These are phyloP conservation scores for Fusarium lateritium DNA, from an alignment of 2,329 filamentous ascomycete species.

Conservation along the genomic window DNA sequence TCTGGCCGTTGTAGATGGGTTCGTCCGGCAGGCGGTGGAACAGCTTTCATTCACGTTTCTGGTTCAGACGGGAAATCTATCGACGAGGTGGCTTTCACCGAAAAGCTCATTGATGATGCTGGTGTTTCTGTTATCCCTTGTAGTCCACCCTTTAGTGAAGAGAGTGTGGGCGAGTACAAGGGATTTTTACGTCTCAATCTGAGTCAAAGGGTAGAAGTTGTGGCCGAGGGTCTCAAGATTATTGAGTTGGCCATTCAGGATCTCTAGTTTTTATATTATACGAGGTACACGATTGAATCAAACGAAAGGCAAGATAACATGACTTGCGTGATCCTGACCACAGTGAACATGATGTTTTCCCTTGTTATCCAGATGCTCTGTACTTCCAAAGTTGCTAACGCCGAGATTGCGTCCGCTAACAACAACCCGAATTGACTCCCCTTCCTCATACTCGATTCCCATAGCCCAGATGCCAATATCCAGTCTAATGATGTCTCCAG, in stretches of 20 bases:
- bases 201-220: background rate
- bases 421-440: constrained; percentile 6
- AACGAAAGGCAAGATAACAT: constrained; percentile 14
- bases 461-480: constrained; percentile 27
- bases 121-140: background rate
- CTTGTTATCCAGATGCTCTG: constrained; percentile 22
- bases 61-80: background rate
- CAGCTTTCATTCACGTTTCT: background rate
- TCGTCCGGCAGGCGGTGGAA: background rate
- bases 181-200: background rate
- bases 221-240: background rate
- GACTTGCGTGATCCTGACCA: background rate
- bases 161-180: background rate
- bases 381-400: constrained; percentile 17
- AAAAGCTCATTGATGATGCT: background rate
- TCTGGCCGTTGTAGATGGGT: background rate
- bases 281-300: background rate
- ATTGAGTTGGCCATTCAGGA: background rate
- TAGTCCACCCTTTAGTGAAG: background rate
- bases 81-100: background rate
- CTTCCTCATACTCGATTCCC: constrained; percentile 26
- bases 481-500: background rate
- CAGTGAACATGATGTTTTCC: constrained; percentile 4
- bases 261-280: background rate
- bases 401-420: constrained; percentile 10